A percentile compares a stretch with the other conserved stretches of the same genome.
Conservation (phyloP, 164 flowering plant species). For the Umbellularia californica region DNA sequence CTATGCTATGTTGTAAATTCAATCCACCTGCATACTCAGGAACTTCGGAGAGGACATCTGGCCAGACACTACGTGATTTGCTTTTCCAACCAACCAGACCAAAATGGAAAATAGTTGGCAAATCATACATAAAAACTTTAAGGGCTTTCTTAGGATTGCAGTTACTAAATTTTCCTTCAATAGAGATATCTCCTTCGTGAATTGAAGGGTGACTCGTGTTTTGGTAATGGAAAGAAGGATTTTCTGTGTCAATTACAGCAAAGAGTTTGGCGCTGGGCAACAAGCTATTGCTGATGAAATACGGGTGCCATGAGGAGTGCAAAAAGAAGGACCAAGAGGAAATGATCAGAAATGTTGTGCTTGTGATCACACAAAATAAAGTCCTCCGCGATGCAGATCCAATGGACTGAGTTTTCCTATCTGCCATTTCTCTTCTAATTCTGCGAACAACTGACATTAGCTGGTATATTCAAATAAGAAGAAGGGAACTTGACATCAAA, state of each 20-base stretch:
- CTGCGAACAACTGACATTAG: neutral
- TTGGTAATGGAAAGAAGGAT: constrained; percentile 8
- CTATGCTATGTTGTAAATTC: constrained; percentile 90
- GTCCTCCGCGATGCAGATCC: constrained; percentile 41
- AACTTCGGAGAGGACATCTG: constrained; percentile 47
- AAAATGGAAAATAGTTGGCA: constrained; percentile 83
- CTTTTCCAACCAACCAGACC: constrained; percentile 71
- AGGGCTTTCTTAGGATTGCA: constrained; percentile 25
- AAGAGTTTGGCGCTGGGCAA: constrained; percentile 33
- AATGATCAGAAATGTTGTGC: constrained; percentile 42
- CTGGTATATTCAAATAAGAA: neutral
- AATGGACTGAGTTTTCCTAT: constrained; percentile 30
- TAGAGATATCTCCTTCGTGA: constrained; percentile 7
- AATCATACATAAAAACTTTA: constrained; percentile 91
- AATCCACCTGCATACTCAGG: constrained; percentile 87
- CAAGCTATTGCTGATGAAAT: constrained; percentile 28
- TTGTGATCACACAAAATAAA: constrained; percentile 38
- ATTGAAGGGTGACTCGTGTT: constrained; percentile 14
- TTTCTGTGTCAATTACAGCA: constrained; percentile 14
- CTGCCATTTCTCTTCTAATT: constrained; percentile 7
- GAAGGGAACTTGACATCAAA: neutral
- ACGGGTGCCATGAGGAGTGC: constrained; percentile 40
- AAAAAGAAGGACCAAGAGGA: constrained; percentile 74
- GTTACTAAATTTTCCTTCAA: constrained; percentile 9
- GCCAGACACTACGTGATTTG: constrained; percentile 57